phyloP scores from a whole-genome alignment of 2,329 filamentous ascomycete species.

The Fusarium sp. region DNA sequence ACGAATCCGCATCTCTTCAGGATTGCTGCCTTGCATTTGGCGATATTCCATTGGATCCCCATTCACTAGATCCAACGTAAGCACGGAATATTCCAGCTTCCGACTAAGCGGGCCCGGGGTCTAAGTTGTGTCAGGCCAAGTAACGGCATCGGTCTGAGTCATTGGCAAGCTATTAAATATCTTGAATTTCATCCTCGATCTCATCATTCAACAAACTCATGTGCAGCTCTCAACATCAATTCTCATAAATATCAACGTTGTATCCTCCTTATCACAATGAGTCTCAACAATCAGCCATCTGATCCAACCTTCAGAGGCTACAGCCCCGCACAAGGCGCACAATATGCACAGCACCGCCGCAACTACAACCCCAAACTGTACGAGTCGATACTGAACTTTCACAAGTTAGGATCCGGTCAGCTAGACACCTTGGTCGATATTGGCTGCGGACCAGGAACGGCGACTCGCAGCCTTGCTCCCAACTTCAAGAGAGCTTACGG shows the following conservation, averaged over 20 bases:
- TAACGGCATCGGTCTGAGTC: no score
- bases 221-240: no score
- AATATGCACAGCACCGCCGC: not conserved
- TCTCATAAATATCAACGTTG: not conserved
- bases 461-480: not conserved
- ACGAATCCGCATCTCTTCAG: no score
- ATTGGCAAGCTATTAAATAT: no score
- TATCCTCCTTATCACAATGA: not conserved
- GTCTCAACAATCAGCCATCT: not conserved
- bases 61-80: no score
- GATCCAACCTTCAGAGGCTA: constrained; percentile 4
- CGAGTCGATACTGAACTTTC: not conserved
- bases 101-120: no score
- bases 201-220: no score
- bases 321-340: not conserved
- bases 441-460: constrained; percentile 13
- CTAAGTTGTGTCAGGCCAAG: no score
- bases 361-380: constrained; percentile 1
- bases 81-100: no score
- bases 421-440: not conserved
- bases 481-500: constrained; percentile 1
- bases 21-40: no score
- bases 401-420: not conserved
- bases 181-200: no score
- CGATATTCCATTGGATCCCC: no score